phyloP scores from a whole-genome alignment of 202 grass and related monocot species.

The Setaria viridis region DNA sequence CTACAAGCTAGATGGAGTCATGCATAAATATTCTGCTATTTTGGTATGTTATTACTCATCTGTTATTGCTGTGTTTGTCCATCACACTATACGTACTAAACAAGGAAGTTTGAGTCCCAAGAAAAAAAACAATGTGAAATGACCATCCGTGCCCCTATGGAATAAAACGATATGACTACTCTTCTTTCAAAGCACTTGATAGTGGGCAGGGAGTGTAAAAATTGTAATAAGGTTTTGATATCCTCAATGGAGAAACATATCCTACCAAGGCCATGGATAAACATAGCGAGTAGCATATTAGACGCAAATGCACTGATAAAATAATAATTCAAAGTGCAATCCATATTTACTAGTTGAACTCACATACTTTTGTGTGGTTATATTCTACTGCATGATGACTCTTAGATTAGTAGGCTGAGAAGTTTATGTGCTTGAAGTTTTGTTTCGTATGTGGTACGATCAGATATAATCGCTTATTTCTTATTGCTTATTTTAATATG shows the following conservation, averaged over 20 bases:
- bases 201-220: not conserved
- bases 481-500: slow-evolving; percentile 16
- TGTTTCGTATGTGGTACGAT: slow-evolving; percentile 25
- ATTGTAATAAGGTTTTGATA: not conserved
- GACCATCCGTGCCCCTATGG: not conserved
- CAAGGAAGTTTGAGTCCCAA: not conserved
- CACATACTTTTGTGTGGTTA: slow-evolving; percentile 3
- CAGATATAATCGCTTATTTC: slow-evolving; percentile 16
- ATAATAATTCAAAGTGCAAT: slow-evolving; percentile 12
- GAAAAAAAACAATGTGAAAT: not conserved
- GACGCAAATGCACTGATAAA: not conserved
- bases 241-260: not conserved
- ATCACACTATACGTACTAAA: not conserved
- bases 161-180: no score
- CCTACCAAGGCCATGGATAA: not conserved
- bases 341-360: not conserved
- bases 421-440: slow-evolving; percentile 31
- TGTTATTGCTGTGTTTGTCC: not conserved
- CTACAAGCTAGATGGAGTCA: slow-evolving; percentile 1
- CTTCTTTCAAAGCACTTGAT: not conserved
- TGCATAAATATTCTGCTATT: not conserved
- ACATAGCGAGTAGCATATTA: not conserved
- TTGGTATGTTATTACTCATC: not conserved
- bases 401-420: slow-evolving; percentile 11
- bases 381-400: slow-evolving; percentile 35